Conservation (phyloP, 805 yeast genomes). For the Metschnikowia vanudenii region DNA sequence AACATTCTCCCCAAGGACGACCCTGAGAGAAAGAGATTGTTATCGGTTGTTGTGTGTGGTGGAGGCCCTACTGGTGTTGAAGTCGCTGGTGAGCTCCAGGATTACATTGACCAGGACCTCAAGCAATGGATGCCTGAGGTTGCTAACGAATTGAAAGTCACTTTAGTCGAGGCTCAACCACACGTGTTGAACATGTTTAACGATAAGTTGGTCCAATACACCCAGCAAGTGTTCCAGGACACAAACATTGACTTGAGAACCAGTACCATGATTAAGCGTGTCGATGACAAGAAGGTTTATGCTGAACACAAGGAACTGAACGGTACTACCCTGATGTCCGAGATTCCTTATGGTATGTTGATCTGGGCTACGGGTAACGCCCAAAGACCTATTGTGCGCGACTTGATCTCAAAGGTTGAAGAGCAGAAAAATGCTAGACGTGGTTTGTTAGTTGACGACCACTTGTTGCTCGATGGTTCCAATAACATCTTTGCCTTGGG, state of each 20-base stretch:
- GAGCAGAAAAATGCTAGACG: slow-evolving; percentile 84
- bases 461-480: slow-evolving; percentile 72
- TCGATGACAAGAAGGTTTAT: slow-evolving; percentile 64
- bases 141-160: slow-evolving; percentile 75
- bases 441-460: slow-evolving; percentile 84
- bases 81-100: slow-evolving; percentile 94
- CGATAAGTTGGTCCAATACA: slow-evolving; percentile 68
- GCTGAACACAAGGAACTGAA: slow-evolving; percentile 64
- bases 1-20: slow-evolving; percentile 70
- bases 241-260: slow-evolving; percentile 72
- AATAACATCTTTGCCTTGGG: slow-evolving; percentile 85
- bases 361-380: slow-evolving; percentile 99
- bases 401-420: slow-evolving; percentile 65
- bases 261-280: slow-evolving; percentile 86
- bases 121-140: slow-evolving; percentile 85
- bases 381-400: slow-evolving; percentile 70
- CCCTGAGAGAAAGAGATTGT: slow-evolving; percentile 78
- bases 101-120: slow-evolving; percentile 89
- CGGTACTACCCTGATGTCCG: slow-evolving; percentile 58
- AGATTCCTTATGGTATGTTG: slow-evolving; percentile 84
- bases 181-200: slow-evolving; percentile 78
- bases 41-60: slow-evolving; percentile 90
- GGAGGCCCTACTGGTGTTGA: slow-evolving; percentile 99
- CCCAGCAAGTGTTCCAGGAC: slow-evolving; percentile 69
- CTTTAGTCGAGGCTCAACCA: slow-evolving; percentile 88